A percentile compares a stretch with the other conserved stretches of the same genome.
Evolutionary conservation across 1,139 yeast species (phyloP).

Genomic region (Meyerozyma guilliermondii): DNA sequence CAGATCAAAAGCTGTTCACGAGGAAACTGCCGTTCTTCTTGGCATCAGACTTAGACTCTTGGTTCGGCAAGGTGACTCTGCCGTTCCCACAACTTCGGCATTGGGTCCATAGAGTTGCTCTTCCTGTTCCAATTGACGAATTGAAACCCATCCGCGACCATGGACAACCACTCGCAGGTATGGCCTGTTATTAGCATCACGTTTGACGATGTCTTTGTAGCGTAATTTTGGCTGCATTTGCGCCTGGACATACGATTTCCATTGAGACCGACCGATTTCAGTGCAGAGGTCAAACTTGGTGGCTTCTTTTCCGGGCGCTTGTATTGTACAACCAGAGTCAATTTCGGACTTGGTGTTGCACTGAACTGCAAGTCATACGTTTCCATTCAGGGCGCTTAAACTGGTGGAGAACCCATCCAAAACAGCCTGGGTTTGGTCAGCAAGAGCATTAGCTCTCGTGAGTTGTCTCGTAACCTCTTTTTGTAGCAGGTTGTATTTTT

Average conservation of each 20-base stretch:
- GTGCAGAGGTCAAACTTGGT: not conserved
- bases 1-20: too few relatives aligned
- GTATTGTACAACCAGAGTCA: not conserved
- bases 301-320: conserved; percentile 1
- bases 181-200: conserved; percentile 2
- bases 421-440: not conserved
- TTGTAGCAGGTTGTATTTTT: not conserved
- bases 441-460: not conserved
- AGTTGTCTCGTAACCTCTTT: not conserved
- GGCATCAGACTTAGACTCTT: too few relatives aligned
- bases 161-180: conserved; percentile 8
- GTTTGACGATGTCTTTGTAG: conserved; percentile 1
- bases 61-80: not conserved
- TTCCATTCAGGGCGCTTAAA: not conserved
- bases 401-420: not conserved
- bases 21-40: too few relatives aligned
- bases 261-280: conserved; percentile 1
- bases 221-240: not conserved
- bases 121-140: conserved; percentile 6
- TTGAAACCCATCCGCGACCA: conserved; percentile 12
- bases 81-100: not conserved
- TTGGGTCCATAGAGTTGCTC: not conserved
- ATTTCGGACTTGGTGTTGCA: not conserved
- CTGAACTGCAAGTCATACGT: conserved; percentile 7
- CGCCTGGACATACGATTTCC: conserved; percentile 2